A percentile compares a stretch with the other conserved stretches of the same genome.
Evolutionary conservation across 164 flowering plant genomes (phyloP).

Genomic region (Stephania yunnanensis): DNA sequence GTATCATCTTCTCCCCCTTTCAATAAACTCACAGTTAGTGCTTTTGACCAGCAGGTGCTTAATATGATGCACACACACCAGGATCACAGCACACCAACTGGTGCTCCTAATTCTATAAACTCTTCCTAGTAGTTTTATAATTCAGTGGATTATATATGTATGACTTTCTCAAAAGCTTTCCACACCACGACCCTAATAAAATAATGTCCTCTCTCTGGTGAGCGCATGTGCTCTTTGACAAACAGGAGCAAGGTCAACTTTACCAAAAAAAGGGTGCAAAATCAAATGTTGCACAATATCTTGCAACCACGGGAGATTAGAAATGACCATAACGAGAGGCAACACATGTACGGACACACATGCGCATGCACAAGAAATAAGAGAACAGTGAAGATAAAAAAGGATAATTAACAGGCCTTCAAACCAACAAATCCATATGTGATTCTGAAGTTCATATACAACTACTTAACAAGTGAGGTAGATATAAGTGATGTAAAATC

Average conservation of each 20-base stretch:
- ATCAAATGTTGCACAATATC: background rate
- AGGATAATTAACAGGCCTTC: background rate
- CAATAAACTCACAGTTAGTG: background rate
- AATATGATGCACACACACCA: background rate
- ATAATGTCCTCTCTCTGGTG: background rate
- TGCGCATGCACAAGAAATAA: no score
- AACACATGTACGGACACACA: no score
- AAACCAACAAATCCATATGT: background rate
- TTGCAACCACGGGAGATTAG: background rate
- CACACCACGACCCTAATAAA: background rate
- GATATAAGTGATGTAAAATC: no score
- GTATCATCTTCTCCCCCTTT: background rate
- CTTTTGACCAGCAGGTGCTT: background rate
- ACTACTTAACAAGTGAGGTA: no score
- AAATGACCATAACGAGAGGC: background rate
- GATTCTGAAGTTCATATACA: background rate
- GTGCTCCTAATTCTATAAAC: background rate
- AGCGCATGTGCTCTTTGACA: background rate
- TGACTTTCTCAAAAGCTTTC: background rate
- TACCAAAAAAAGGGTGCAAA: background rate
- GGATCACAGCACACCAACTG: background rate
- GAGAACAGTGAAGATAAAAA: no score
- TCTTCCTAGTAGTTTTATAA: background rate
- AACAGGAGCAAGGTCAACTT: no score
- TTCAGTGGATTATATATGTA: background rate